Evolutionary conservation across 108 stramenopile genomes (phyloP), one percentile per base, ranked within the genome.

Genomic region (Skeletonema potamos): DNA sequence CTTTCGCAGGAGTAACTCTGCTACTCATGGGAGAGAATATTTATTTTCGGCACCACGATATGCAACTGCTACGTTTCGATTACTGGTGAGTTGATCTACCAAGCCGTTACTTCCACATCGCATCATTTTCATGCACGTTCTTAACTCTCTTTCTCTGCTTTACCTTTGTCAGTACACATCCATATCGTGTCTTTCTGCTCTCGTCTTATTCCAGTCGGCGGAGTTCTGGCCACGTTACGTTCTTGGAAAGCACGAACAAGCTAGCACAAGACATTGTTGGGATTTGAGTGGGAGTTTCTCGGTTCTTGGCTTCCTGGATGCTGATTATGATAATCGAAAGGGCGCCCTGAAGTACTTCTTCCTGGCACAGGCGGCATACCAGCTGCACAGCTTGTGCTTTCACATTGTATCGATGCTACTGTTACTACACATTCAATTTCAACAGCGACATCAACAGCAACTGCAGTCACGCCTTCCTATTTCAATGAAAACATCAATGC

Each of bases 11-110:
- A 64, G 41, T 8, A 69, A 61, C 62, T 64, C 73, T 9, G 41
- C 66, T 20, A 33, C 77, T 20, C 26, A 33, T 57, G 37, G 20
- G 27, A 43, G 72, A 3, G 70, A 68, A 48, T 75, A 85, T 17
- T 66, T 88, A 20, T 89, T 87, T 69, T 77, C 83, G 10, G 88
- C 89, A 39, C 92, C 92, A n/a, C 80, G 90, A 32, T 83, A 81
- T 63, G 92, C 92, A 27, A 94, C 92, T 10, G 92, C 90, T 10
- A 80, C 85, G 9, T 94, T 94, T 74, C 90, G 92, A 6, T 57
- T 87, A 20, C 32, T 87, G 39, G 39, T 41, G 39, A 41, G 39
- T 41, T n/a, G 13, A 86, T 64, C 65, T 83, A 73, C 37, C 27
- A n/a, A n/a, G 10, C 10, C 3, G 15, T 11, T 11, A n/a, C 10